Evolutionary conservation across 352 stramenopile species (phyloP).

Genomic region (Pythium biforme): DNA sequence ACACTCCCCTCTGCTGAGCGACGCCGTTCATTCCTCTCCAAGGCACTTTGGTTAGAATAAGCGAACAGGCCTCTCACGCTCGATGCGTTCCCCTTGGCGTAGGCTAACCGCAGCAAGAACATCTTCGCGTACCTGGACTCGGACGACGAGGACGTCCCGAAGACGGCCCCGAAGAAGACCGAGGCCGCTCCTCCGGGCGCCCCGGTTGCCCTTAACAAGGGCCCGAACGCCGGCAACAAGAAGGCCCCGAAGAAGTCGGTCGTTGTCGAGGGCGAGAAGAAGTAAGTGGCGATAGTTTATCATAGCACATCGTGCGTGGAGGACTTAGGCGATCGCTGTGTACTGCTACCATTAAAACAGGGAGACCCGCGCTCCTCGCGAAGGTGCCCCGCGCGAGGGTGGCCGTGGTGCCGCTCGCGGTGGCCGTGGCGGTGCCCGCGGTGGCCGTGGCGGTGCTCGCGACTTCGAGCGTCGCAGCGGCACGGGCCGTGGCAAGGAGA

Average conservation of each 20-base stretch:
- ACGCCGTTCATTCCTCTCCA: background rate
- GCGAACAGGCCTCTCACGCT: background rate
- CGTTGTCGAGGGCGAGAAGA: slow-evolving; percentile 40
- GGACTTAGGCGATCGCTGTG: background rate
- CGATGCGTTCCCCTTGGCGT: background rate
- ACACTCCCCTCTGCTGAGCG: background rate
- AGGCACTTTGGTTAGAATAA: background rate
- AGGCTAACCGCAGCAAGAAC: slow-evolving; percentile 41
- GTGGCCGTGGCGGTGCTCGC: slow-evolving; percentile 58
- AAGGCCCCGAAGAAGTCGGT: slow-evolving; percentile 64
- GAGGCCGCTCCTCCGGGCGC: slow-evolving; percentile 43
- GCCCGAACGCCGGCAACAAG: slow-evolving; percentile 78
- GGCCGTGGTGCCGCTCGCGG: slow-evolving; percentile 45
- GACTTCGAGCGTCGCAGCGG: slow-evolving; percentile 93
- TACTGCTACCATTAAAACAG: slow-evolving; percentile 7
- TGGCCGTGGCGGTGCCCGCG: slow-evolving; percentile 35
- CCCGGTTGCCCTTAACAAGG: slow-evolving; percentile 77
- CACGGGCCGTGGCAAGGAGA: slow-evolving; percentile 95
- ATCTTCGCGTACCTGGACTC: slow-evolving; percentile 47
- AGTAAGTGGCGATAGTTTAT: slow-evolving; percentile 21
- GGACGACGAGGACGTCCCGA: slow-evolving; percentile 41
- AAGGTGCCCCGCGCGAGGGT: slow-evolving; percentile 46
- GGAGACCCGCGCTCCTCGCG: slow-evolving; percentile 38
- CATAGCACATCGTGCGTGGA: background rate
- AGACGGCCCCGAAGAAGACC: slow-evolving; percentile 44